Conservation (phyloP, 441 rosid species). For the Gossypium aridum region DNA sequence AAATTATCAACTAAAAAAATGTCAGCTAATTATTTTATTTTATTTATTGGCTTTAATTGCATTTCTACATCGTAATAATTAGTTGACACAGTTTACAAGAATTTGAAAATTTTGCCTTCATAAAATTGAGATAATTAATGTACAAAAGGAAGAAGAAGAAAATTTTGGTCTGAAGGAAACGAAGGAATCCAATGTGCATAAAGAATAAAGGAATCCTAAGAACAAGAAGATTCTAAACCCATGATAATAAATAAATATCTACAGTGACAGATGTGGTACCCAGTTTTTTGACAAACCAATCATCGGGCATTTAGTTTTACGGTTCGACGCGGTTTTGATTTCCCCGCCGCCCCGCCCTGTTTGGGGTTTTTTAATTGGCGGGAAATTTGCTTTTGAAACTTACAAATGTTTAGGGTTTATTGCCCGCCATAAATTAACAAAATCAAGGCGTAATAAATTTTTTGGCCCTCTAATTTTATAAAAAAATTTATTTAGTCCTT, state of each 20-base stretch:
- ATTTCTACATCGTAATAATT: neutral
- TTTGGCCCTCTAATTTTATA: too few relatives aligned
- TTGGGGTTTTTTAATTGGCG: neutral
- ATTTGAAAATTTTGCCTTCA: neutral
- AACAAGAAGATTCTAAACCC: slow-evolving; percentile 4
- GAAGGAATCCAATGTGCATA: slow-evolving; percentile 39
- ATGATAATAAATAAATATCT: too few relatives aligned
- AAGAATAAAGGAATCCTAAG: slow-evolving; percentile 40
- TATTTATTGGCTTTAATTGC: neutral
- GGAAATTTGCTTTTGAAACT: neutral
- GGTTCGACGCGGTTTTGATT: slow-evolving; percentile 1
- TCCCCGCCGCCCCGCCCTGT: neutral
- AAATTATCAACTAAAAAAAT: neutral
- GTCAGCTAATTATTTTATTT: neutral
- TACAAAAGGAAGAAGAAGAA: neutral
- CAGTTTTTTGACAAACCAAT: neutral
- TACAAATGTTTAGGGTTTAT: neutral
- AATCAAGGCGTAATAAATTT: too few relatives aligned
- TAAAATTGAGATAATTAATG: neutral
- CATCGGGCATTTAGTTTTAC: slow-evolving; percentile 13
- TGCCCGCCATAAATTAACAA: neutral
- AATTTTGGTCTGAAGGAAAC: neutral
- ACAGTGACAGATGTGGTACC: neutral
- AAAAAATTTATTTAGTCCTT: too few relatives aligned
- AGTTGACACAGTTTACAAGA: slow-evolving; percentile 16